Evolutionary conservation across 371 early-diverging fungal species (phyloP).

Genomic region (Mucor velutinosus): DNA sequence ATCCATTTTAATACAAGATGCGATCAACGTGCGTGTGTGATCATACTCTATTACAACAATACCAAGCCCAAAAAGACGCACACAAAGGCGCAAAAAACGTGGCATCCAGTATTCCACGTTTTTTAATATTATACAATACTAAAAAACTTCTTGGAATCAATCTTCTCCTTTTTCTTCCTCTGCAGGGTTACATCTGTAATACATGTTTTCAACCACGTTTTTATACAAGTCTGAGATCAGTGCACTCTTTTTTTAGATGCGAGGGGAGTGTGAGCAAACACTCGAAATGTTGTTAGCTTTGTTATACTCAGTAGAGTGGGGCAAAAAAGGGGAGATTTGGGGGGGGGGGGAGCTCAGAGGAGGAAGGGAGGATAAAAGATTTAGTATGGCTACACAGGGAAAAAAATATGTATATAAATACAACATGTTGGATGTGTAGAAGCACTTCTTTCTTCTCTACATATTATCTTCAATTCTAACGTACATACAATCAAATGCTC

Average conservation of each 20-base stretch:
- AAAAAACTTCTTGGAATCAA: not conserved
- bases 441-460: not conserved
- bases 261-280: not conserved
- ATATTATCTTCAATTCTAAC: conserved; percentile 22
- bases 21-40: not conserved
- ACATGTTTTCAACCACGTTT: conserved; percentile 9
- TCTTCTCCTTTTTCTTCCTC: not conserved
- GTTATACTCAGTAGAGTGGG: not conserved
- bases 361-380: conserved; percentile 4
- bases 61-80: not conserved
- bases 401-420: conserved; percentile 11
- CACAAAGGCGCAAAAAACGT: not conserved
- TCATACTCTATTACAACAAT: not conserved
- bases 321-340: conserved; percentile 3
- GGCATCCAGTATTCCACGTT: conserved; percentile 3
- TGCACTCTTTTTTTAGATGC: conserved; percentile 4
- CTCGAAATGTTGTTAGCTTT: not conserved
- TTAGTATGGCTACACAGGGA: conserved; percentile 9
- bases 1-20: not conserved
- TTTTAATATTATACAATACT: conserved; percentile 7
- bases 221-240: conserved; percentile 11
- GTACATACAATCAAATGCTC: conserved; percentile 14
- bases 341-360: not conserved
- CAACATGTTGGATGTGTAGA: not conserved
- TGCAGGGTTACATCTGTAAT: conserved; percentile 13